A percentile compares a stretch with the other conserved stretches of the same genome.
These are phyloP conservation scores for Bipolaris victoriae DNA, from an alignment of 2,329 filamentous ascomycete genomes.

Conservation along the genomic window DNA sequence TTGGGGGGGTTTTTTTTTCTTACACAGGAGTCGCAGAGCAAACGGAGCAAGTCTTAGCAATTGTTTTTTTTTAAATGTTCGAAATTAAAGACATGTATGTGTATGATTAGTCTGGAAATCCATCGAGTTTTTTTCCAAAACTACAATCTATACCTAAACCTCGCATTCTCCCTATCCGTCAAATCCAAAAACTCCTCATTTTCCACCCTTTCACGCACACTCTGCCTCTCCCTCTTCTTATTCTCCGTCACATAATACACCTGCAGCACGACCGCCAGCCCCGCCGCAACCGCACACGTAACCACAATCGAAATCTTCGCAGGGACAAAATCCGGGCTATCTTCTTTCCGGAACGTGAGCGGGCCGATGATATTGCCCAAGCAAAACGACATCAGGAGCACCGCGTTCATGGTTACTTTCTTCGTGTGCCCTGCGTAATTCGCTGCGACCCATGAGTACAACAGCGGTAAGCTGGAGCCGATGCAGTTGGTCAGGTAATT, in stretches of 20 bases:
- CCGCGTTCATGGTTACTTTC: conserved; percentile 64
- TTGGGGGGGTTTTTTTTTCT: no score
- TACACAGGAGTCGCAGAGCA: no score
- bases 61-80: no score
- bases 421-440: conserved; percentile 51
- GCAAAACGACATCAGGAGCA: conserved; percentile 52
- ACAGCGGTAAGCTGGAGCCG: conserved; percentile 35
- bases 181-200: conserved; percentile 47
- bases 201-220: conserved; percentile 12
- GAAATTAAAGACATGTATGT: no score
- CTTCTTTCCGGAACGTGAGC: conserved; percentile 48
- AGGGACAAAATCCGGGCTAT: conserved; percentile 45
- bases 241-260: conserved; percentile 40
- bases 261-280: conserved; percentile 50
- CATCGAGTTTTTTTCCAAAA: no score
- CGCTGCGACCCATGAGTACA: conserved; percentile 54
- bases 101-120: no score
- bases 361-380: conserved; percentile 52
- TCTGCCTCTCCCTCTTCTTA: conserved; percentile 29
- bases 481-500: conserved; percentile 57
- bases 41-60: no score
- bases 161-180: conserved; percentile 45
- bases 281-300: conserved; percentile 40
- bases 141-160: conserved; percentile 30
- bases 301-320: conserved; percentile 54